Evolutionary conservation across 306 rosid genomes (phyloP).

Genomic region (Lathyrus oleraceus): DNA sequence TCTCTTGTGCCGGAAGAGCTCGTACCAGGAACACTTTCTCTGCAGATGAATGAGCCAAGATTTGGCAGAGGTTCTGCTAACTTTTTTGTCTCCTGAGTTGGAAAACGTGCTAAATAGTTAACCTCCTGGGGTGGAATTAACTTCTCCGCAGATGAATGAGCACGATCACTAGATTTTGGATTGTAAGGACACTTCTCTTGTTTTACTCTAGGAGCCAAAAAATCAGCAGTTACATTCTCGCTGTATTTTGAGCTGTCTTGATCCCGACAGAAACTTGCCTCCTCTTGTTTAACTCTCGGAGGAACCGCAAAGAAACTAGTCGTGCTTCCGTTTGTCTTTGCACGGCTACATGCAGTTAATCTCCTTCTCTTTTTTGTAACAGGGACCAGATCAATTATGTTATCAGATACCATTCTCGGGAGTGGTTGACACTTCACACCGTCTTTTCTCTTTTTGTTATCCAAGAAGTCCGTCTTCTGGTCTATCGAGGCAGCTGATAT

Average conservation of each 20-base stretch:
- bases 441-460: slow-evolving; percentile 35
- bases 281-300: slow-evolving; percentile 39
- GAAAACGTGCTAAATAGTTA: slow-evolving; percentile 40
- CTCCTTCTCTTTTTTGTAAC: slow-evolving; percentile 50
- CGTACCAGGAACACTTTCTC: slow-evolving; percentile 38
- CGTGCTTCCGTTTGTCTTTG: slow-evolving; percentile 39
- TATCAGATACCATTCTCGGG: slow-evolving; percentile 36
- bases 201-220: slow-evolving; percentile 41
- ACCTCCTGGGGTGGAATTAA: slow-evolving; percentile 39
- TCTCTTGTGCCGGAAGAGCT: slow-evolving; percentile 42
- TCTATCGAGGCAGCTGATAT: slow-evolving; percentile 36
- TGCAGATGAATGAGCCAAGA: slow-evolving; percentile 37
- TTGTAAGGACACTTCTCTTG: slow-evolving; percentile 50
- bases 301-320: slow-evolving; percentile 38
- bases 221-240: slow-evolving; percentile 26
- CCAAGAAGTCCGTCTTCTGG: slow-evolving; percentile 29
- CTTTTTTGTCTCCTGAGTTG: slow-evolving; percentile 39
- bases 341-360: slow-evolving; percentile 47
- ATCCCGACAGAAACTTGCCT: slow-evolving; percentile 7
- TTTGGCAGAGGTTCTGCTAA: slow-evolving; percentile 41
- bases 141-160: slow-evolving; percentile 28
- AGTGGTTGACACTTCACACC: slow-evolving; percentile 41
- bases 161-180: slow-evolving; percentile 35
- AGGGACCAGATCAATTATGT: slow-evolving; percentile 41
- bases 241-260: slow-evolving; percentile 8